Conservation (phyloP, 2,329 filamentous ascomycete species). For the Thielaviopsis populi region DNA sequence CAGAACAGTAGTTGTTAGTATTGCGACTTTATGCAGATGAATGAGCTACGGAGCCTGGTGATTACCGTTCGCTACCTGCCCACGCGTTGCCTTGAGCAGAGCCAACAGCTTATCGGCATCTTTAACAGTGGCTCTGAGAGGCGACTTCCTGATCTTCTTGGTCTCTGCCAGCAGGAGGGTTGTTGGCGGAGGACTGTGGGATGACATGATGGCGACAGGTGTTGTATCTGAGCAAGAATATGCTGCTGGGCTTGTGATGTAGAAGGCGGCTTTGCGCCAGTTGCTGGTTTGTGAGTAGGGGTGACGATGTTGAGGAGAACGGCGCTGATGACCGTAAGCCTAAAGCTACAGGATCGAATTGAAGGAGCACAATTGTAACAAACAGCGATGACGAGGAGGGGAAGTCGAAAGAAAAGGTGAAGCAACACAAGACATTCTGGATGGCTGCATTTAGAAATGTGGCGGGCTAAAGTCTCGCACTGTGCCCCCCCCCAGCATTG, state of each 20-base stretch:
- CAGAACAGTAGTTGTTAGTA: background rate
- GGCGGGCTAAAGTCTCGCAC: background rate
- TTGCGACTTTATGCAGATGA: constrained; percentile 15
- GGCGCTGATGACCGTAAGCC: background rate
- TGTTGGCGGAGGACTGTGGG: constrained; percentile 29
- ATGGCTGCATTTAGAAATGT: background rate
- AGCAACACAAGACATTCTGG: background rate
- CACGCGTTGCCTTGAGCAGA: constrained; percentile 55
- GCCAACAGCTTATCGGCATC: constrained; percentile 77
- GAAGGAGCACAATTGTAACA: background rate
- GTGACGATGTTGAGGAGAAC: background rate
- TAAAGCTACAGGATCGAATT: background rate
- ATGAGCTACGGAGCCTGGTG: background rate
- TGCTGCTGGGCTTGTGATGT: background rate
- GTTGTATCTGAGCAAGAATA: background rate
- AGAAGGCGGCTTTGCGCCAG: background rate
- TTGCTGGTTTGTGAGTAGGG: too few relatives aligned
- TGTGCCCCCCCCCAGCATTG: too few relatives aligned
- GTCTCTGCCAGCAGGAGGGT: constrained; percentile 55
- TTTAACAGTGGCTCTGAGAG: constrained; percentile 53
- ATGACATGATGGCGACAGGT: constrained; percentile 1
- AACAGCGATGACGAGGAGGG: background rate
- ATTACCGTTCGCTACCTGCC: constrained; percentile 56
- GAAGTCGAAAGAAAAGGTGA: background rate
- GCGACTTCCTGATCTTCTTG: constrained; percentile 51